phyloP scores from a whole-genome alignment of 495 filamentous ascomycete genomes.

The Penicillium flavigenum region DNA sequence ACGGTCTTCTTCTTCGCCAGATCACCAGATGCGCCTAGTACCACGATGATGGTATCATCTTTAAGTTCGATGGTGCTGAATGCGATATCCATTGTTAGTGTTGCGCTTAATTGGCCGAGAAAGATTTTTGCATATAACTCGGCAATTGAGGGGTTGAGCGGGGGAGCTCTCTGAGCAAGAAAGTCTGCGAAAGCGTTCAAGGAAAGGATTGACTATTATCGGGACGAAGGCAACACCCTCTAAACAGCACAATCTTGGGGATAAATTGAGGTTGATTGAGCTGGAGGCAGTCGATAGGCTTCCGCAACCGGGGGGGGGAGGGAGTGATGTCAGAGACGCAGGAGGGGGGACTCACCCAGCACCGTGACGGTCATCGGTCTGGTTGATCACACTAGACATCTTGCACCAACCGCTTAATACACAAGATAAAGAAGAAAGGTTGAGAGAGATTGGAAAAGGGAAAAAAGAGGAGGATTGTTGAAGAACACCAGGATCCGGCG shows the following conservation, averaged over 20 bases:
- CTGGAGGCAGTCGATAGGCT: constrained; percentile 17
- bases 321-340: constrained; percentile 50
- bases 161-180: constrained; percentile 14
- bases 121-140: constrained; percentile 21
- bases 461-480: constrained; percentile 13
- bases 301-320: constrained; percentile 29
- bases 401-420: constrained; percentile 28
- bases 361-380: constrained; percentile 57
- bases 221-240: neutral
- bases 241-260: constrained; percentile 5
- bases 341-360: constrained; percentile 59
- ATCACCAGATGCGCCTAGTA: constrained; percentile 96
- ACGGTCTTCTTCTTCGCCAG: constrained; percentile 99
- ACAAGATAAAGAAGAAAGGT: constrained; percentile 20
- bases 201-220: neutral
- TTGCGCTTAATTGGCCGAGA: constrained; percentile 6
- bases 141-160: constrained; percentile 23
- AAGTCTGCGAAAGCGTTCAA: constrained; percentile 2
- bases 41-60: constrained; percentile 96
- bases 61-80: constrained; percentile 85
- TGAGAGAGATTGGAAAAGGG: constrained; percentile 21
- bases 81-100: constrained; percentile 34
- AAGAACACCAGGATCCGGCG: constrained; percentile 39
- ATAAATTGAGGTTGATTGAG: constrained; percentile 21
- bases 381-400: constrained; percentile 65